Evolutionary conservation across 129 eudicot genomes (phyloP).

Genomic region (Lactuca sativa): DNA sequence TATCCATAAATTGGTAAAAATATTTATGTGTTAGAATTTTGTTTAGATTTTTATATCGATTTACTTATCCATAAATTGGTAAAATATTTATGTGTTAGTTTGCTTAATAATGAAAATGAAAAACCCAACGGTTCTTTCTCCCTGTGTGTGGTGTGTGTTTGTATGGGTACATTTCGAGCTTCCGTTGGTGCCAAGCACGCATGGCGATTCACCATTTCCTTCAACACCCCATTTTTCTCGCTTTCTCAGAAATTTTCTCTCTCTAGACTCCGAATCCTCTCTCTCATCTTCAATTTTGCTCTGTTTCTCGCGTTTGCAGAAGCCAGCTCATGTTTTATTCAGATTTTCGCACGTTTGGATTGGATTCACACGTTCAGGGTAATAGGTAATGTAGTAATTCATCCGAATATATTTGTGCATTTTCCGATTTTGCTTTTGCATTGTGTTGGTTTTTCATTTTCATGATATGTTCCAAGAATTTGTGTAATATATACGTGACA

Average conservation of each 20-base stretch:
- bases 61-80: no score
- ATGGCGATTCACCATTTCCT: slow-evolving; percentile 17
- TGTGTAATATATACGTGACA: slow-evolving; percentile 3
- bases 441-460: not conserved
- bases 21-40: not conserved
- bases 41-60: no score
- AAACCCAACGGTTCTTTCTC: slow-evolving; percentile 30
- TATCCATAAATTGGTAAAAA: no score
- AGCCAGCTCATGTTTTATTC: slow-evolving; percentile 5
- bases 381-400: slow-evolving; percentile 23
- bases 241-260: slow-evolving; percentile 25
- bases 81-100: not conserved
- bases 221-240: slow-evolving; percentile 25
- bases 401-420: not conserved
- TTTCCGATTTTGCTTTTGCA: not conserved
- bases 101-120: not conserved
- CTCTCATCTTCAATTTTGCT: slow-evolving; percentile 22
- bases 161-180: not conserved
- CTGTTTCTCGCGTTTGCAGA: slow-evolving; percentile 14
- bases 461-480: not conserved
- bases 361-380: slow-evolving; percentile 26
- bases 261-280: slow-evolving; percentile 23
- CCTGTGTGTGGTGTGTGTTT: slow-evolving; percentile 15
- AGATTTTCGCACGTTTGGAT: slow-evolving; percentile 16
- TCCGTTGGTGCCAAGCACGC: not conserved